A percentile compares a stretch with the other conserved stretches of the same genome.
These are phyloP conservation scores for Chamaecyparis obtusa DNA, from an alignment of 75 land plant genomes.

Conservation along the genomic window DNA sequence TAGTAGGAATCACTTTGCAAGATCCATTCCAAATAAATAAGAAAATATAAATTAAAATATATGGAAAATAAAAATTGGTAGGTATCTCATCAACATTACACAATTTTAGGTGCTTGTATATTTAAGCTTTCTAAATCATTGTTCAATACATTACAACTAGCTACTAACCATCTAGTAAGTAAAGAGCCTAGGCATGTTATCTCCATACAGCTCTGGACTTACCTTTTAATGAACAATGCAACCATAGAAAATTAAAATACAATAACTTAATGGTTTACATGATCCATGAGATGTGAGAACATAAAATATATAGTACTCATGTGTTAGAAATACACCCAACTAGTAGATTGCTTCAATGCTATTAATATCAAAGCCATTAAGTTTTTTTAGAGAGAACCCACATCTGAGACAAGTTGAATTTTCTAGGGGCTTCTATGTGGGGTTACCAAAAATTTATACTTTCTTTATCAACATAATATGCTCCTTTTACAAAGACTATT, in stretches of 20 bases:
- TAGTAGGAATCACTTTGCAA: constrained; percentile 71
- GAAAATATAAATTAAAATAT: background rate
- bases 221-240: constrained; percentile 39
- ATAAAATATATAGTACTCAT: background rate
- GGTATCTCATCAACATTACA: background rate
- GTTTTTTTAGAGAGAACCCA: constrained; percentile 31
- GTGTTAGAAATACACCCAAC: background rate
- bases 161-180: constrained; percentile 81
- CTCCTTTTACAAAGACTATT: constrained; percentile 20
- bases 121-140: background rate
- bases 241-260: background rate
- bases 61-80: too few relatives aligned
- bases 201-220: constrained; percentile 84
- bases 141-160: background rate
- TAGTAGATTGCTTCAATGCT: constrained; percentile 43
- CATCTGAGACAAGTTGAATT: constrained; percentile 37
- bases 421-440: constrained; percentile 5
- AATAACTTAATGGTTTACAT: background rate
- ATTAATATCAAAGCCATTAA: constrained; percentile 26
- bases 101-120: background rate
- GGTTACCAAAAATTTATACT: constrained; percentile 30
- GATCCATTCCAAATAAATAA: background rate
- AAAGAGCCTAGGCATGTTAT: constrained; percentile 74
- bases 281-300: background rate
- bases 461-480: constrained; percentile 22